These are phyloP conservation scores for Phlebiopsis flavidoalba DNA, from an alignment of 768 basidiomycete species.

Conservation along the genomic window DNA sequence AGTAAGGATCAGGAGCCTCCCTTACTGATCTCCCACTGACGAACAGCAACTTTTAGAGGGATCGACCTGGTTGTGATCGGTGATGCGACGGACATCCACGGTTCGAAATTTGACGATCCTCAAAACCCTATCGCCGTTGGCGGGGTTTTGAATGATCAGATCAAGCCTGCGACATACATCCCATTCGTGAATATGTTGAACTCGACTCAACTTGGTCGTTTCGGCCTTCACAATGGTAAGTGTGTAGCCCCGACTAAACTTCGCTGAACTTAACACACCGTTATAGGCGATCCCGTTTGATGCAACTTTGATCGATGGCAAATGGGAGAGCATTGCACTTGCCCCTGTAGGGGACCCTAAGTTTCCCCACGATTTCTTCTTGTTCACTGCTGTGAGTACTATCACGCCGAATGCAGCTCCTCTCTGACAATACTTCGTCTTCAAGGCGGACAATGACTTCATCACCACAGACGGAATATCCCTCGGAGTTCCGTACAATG, in stretches of 20 bases:
- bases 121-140: constrained; percentile 43
- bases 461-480: constrained; percentile 48
- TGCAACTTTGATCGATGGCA: constrained; percentile 49
- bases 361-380: constrained; percentile 62
- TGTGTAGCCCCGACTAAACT: neutral
- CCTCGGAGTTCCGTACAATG: constrained; percentile 45
- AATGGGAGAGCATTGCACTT: constrained; percentile 65
- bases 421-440: neutral
- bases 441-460: constrained; percentile 60
- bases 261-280: neutral
- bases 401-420: neutral
- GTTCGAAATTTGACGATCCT: constrained; percentile 48
- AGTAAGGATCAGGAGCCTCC: constrained; percentile 28
- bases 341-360: constrained; percentile 45
- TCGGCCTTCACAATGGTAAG: constrained; percentile 60
- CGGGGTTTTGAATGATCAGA: constrained; percentile 40
- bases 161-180: constrained; percentile 50
- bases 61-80: constrained; percentile 55
- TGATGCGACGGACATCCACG: constrained; percentile 56
- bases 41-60: constrained; percentile 33
- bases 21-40: neutral
- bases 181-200: constrained; percentile 56
- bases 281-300: constrained; percentile 43
- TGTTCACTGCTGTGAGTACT: constrained; percentile 51
- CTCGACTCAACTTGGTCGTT: constrained; percentile 47